Evolutionary conservation across 1,139 yeast species (phyloP), one percentile per base, ranked within the genome.

Genomic region (Yamadazyma songkhlaensis): DNA sequence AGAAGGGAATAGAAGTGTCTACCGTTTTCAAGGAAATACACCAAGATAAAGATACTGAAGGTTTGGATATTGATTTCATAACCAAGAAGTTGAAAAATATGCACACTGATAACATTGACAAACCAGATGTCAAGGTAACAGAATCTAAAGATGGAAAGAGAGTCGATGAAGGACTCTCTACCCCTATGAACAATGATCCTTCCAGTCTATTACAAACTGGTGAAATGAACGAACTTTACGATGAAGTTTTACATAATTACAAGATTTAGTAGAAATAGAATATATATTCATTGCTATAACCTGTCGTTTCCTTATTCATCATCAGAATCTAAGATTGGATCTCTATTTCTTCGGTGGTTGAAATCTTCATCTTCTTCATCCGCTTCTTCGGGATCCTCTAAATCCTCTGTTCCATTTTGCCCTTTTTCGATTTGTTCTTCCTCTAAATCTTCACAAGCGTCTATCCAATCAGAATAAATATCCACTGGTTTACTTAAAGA

Each of bases 391-490:
- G 60, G 69, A 10, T 60, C 76, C n/a, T 46, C 59, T 3, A 45
- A 51, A 17, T 43, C 50, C 9, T 40, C 46, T 8, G 25, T 45
- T 9, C 57, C 74, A 10, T 46, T 56, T 25, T 44, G 51, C 20
- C 44, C 57, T 1, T 57, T 61, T n/a, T 50, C 53, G 10, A 57
- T 65, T 1, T 67, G 68, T 42, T 84, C 86, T 45, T 81, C 81
- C 30, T 94, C 95, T 43, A 92, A 94, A 37, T 94, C 96, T 54
- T 92, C 98, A 57, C 96, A 92, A 1, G 97, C 98, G 67, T 92
- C 98, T 41, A 89, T 89, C 98, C 98, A 92, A 57, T 90, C 98
- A 36, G 96, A 85, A 58, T 92, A 92, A 17, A 92, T 87, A 60
- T 92, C 98, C 29, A 92, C 90, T 0, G 98, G 96, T 44, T 84